Evolutionary conservation across 2,329 filamentous ascomycete genomes (phyloP).

Genomic region (Curvularia sp.): DNA sequence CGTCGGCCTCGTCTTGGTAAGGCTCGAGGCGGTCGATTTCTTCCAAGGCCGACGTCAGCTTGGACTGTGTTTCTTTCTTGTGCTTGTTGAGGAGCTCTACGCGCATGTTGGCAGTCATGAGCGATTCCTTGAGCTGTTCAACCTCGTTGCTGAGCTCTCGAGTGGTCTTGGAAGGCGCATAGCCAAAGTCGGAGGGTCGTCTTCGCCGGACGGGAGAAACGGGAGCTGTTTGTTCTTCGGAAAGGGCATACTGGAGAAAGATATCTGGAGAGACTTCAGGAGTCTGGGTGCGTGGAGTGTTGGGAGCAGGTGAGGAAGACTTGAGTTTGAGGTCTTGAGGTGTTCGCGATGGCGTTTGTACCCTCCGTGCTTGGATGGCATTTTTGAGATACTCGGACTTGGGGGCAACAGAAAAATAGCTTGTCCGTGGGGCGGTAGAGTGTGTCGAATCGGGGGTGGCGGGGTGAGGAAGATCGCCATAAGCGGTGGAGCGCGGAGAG

Average conservation of each 20-base stretch:
- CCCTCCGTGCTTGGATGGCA: constrained; percentile 43
- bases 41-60: constrained; percentile 34
- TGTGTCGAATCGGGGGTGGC: constrained; percentile 26
- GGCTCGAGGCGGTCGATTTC: constrained; percentile 39
- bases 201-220: constrained; percentile 41
- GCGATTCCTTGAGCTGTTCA: constrained; percentile 33
- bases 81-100: constrained; percentile 42
- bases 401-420: constrained; percentile 36
- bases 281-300: constrained; percentile 13
- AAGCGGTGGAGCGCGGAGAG: constrained; percentile 29
- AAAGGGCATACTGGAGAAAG: constrained; percentile 39
- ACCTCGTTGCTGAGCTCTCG: constrained; percentile 40
- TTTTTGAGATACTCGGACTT: constrained; percentile 46
- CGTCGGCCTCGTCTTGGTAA: constrained; percentile 36
- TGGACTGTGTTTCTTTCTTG: constrained; percentile 40
- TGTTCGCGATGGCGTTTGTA: constrained; percentile 30
- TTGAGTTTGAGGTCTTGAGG: constrained; percentile 17
- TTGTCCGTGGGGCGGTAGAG: constrained; percentile 22
- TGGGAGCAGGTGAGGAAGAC: constrained; percentile 12
- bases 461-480: constrained; percentile 23
- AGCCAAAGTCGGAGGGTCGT: constrained; percentile 35
- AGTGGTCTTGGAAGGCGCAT: constrained; percentile 38
- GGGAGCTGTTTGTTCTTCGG: constrained; percentile 39
- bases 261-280: constrained; percentile 26
- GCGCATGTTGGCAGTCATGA: constrained; percentile 45